Conservation (phyloP, 2,329 filamentous ascomycete genomes). For the Zymoseptoria pseudotritici region DNA sequence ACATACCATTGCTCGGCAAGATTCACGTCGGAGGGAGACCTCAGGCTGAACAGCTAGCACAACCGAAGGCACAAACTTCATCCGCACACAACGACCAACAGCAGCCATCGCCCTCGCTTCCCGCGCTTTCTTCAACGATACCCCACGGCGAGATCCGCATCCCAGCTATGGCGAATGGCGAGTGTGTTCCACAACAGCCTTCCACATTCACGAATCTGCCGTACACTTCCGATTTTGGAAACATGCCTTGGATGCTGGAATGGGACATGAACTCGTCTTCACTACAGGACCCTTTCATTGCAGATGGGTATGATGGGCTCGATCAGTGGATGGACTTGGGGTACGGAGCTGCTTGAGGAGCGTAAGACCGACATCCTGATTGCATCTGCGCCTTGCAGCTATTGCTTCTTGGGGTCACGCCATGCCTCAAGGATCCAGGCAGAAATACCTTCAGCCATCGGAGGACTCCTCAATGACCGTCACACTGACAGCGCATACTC, state of each 20-base stretch:
- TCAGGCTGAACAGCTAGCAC: background rate
- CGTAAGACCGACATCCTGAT: background rate
- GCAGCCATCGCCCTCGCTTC: background rate
- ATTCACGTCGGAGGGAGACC: slow-evolving; percentile 12
- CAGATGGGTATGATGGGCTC: slow-evolving; percentile 4
- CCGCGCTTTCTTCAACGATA: background rate
- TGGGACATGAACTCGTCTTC: slow-evolving; percentile 14
- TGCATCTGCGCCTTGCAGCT: no score
- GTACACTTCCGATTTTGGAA: background rate
- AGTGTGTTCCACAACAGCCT: background rate
- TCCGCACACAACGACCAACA: background rate
- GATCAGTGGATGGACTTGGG: slow-evolving; percentile 9
- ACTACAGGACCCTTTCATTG: slow-evolving; percentile 14
- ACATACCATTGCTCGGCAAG: slow-evolving; percentile 15
- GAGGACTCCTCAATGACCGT: background rate
- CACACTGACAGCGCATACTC: background rate
- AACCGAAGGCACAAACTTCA: background rate
- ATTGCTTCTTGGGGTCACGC: no score
- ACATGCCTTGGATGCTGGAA: slow-evolving; percentile 15
- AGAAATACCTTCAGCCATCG: background rate
- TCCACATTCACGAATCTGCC: background rate
- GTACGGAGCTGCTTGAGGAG: background rate
- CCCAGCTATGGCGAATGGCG: background rate
- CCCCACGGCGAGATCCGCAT: background rate
- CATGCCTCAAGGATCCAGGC: background rate